Conservation (phyloP, 768 basidiomycete genomes). For the Tylopilus felleus region DNA sequence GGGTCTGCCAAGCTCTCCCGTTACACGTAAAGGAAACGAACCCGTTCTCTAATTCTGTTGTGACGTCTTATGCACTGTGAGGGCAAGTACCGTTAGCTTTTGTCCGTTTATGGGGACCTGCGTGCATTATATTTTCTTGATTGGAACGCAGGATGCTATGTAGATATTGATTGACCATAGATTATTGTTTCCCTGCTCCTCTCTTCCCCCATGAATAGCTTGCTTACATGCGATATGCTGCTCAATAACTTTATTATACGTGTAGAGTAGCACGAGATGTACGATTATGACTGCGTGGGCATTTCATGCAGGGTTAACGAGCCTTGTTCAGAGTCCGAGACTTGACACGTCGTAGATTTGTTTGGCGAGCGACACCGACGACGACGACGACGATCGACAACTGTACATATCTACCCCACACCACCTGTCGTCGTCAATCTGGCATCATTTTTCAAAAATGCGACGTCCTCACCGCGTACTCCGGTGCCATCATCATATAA, state of each 20-base stretch:
- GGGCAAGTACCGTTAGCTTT: constrained; percentile 11
- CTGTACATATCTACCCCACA: background rate
- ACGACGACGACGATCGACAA: constrained; percentile 9
- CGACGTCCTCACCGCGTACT: constrained; percentile 43
- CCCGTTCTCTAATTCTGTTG: constrained; percentile 12
- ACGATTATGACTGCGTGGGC: constrained; percentile 20
- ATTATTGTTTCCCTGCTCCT: constrained; percentile 29
- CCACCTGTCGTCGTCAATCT: constrained; percentile 43
- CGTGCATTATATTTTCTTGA: constrained; percentile 34
- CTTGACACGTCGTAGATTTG: background rate
- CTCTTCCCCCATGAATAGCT: constrained; percentile 8
- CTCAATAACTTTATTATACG: constrained; percentile 31
- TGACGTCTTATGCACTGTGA: background rate
- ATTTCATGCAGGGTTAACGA: constrained; percentile 20
- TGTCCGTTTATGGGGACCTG: constrained; percentile 17
- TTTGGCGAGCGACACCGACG: constrained; percentile 10
- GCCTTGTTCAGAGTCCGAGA: background rate
- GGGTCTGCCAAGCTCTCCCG: constrained; percentile 41
- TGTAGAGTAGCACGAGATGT: constrained; percentile 30
- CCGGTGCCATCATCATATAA: constrained; percentile 49
- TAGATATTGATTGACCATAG: constrained; percentile 30
- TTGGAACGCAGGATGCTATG: constrained; percentile 32
- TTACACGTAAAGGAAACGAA: constrained; percentile 31
- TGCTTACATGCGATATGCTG: constrained; percentile 27
- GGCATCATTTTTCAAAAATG: constrained; percentile 63